Conservation (phyloP, 768 basidiomycete species). For the Asterophora lycoperdoides region DNA sequence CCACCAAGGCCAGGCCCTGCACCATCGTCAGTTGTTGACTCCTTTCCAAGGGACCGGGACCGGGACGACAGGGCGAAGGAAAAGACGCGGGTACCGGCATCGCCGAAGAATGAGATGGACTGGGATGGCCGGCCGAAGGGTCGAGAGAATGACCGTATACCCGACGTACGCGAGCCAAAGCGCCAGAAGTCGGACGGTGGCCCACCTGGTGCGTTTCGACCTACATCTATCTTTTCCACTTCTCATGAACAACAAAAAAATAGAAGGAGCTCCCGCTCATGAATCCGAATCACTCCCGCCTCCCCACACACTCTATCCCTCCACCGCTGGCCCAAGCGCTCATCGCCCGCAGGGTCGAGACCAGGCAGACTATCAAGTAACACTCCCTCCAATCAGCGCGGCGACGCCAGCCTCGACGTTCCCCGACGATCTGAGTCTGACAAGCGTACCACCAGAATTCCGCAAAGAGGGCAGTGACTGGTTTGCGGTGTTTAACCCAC, state of each 20-base stretch:
- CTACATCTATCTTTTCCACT: neutral
- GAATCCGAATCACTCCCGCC: slow-evolving; percentile 31
- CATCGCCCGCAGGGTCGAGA: slow-evolving; percentile 10
- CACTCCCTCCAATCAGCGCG: slow-evolving; percentile 17
- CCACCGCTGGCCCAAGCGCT: slow-evolving; percentile 26
- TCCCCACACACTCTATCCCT: slow-evolving; percentile 21
- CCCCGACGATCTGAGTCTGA: slow-evolving; percentile 41
- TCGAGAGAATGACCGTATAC: slow-evolving; percentile 22
- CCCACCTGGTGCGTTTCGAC: neutral
- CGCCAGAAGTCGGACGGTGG: slow-evolving; percentile 12
- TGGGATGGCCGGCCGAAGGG: slow-evolving; percentile 12
- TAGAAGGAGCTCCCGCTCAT: slow-evolving; percentile 30
- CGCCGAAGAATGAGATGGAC: slow-evolving; percentile 18
- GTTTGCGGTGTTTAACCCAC: slow-evolving; percentile 85
- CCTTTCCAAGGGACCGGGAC: slow-evolving; percentile 14
- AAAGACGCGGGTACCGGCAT: slow-evolving; percentile 14
- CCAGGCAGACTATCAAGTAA: slow-evolving; percentile 14
- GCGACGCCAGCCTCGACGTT: slow-evolving; percentile 25
- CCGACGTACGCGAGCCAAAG: slow-evolving; percentile 31
- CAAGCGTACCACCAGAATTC: slow-evolving; percentile 43
- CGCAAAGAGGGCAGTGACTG: slow-evolving; percentile 80
- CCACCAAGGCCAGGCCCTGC: slow-evolving; percentile 3
- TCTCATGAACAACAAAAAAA: neutral
- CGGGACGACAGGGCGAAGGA: slow-evolving; percentile 33
- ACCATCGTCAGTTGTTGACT: neutral